phyloP scores from a whole-genome alignment of 495 filamentous ascomycete species.

The Cercophora sp. region DNA sequence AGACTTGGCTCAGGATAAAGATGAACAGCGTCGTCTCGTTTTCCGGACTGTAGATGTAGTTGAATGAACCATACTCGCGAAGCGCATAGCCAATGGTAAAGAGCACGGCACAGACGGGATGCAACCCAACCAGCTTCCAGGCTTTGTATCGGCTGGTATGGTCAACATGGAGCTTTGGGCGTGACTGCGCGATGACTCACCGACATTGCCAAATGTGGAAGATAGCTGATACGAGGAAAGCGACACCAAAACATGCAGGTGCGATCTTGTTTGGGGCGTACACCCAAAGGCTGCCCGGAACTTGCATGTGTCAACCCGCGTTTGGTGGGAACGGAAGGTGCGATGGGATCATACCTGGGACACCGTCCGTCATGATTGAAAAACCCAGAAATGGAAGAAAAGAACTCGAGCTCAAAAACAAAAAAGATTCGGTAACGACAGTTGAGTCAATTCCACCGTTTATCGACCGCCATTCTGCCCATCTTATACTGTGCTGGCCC shows the following conservation, averaged over 20 bases:
- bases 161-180: no score
- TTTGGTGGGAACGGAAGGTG: neutral
- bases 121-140: slow-evolving; percentile 26
- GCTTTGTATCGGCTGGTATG: slow-evolving; percentile 27
- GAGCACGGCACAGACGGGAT: slow-evolving; percentile 23
- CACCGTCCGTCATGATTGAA: slow-evolving; percentile 25
- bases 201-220: slow-evolving; percentile 31
- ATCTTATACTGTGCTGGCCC: no score
- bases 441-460: no score
- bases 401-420: neutral
- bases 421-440: no score
- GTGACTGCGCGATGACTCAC: no score
- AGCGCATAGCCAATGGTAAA: slow-evolving; percentile 29
- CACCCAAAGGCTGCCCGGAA: slow-evolving; percentile 28
- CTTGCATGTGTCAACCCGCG: slow-evolving; percentile 7
- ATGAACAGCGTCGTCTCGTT: slow-evolving; percentile 9
- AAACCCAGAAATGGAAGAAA: neutral
- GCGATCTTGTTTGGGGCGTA: slow-evolving; percentile 31
- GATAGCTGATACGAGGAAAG: slow-evolving; percentile 20
- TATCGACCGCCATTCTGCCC: no score
- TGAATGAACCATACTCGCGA: slow-evolving; percentile 28
- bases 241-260: slow-evolving; percentile 23
- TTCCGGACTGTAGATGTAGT: slow-evolving; percentile 27
- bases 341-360: slow-evolving; percentile 20
- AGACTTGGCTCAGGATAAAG: slow-evolving; percentile 29